These are phyloP conservation scores for Pythium brassicae DNA, from an alignment of 352 stramenopile genomes.

Conservation along the genomic window DNA sequence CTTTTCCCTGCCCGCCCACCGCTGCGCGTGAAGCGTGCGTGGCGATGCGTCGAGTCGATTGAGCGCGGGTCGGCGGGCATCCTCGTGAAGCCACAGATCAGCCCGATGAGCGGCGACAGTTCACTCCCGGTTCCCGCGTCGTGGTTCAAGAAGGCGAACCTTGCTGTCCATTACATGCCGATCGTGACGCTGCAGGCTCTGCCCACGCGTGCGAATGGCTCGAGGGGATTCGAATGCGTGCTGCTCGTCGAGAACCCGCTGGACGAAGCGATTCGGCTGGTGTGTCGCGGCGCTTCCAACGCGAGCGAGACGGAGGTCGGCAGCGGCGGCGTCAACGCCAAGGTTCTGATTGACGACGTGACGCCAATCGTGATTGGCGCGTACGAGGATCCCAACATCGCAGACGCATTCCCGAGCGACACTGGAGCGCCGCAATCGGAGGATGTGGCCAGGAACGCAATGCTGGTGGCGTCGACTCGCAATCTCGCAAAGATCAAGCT, in stretches of 20 bases:
- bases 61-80: slow-evolving; percentile 70
- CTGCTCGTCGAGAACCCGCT: slow-evolving; percentile 82
- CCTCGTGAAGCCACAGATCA: slow-evolving; percentile 89
- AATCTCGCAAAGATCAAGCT: slow-evolving; percentile 60
- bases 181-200: slow-evolving; percentile 69
- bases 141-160: slow-evolving; percentile 86
- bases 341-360: slow-evolving; percentile 50
- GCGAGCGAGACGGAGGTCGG: neutral
- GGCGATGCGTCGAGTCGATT: slow-evolving; percentile 84
- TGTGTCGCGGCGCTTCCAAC: slow-evolving; percentile 22
- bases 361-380: slow-evolving; percentile 63
- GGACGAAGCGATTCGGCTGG: slow-evolving; percentile 65
- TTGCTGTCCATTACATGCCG: slow-evolving; percentile 72
- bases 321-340: slow-evolving; percentile 11
- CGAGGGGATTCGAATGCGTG: slow-evolving; percentile 33
- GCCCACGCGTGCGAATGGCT: slow-evolving; percentile 22
- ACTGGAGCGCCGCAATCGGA: slow-evolving; percentile 12
- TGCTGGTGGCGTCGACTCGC: slow-evolving; percentile 41
- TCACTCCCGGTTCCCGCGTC: slow-evolving; percentile 70
- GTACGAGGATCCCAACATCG: slow-evolving; percentile 83
- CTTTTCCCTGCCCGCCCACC: slow-evolving; percentile 64
- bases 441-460: slow-evolving; percentile 31
- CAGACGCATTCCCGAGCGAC: slow-evolving; percentile 53
- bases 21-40: slow-evolving; percentile 79
- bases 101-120: slow-evolving; percentile 85